Conservation (phyloP, 2,329 filamentous ascomycete species). For the Plectosphaerella plurivora region DNA sequence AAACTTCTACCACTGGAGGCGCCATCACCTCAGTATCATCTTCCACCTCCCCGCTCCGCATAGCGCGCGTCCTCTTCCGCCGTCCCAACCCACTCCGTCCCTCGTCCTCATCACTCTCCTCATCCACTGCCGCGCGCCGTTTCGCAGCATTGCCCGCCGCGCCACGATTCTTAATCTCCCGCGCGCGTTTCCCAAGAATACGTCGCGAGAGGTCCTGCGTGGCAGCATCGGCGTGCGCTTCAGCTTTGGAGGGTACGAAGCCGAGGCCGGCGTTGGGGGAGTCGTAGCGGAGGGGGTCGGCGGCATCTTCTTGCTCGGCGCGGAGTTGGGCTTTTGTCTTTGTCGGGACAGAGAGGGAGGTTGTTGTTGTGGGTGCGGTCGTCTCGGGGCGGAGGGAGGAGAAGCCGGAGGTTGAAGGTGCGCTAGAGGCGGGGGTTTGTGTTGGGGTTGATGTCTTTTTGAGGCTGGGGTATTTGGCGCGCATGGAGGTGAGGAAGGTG, state of each 20-base stretch:
- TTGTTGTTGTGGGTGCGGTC: background rate
- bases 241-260: slow-evolving; percentile 22
- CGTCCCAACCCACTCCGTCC: slow-evolving; percentile 32
- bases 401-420: slow-evolving; percentile 7
- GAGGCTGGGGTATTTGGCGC: slow-evolving; percentile 9
- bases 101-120: slow-evolving; percentile 26
- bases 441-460: slow-evolving; percentile 6
- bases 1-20: too few relatives aligned
- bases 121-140: slow-evolving; percentile 6
- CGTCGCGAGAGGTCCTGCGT: slow-evolving; percentile 24
- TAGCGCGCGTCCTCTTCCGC: slow-evolving; percentile 25
- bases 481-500: slow-evolving; percentile 23
- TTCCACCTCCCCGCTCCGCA: background rate
- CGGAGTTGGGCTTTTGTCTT: background rate
- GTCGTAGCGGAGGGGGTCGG: slow-evolving; percentile 9
- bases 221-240: slow-evolving; percentile 17
- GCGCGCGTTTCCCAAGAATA: slow-evolving; percentile 15
- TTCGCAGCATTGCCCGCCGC: slow-evolving; percentile 5
- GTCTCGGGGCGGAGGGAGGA: slow-evolving; percentile 9
- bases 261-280: slow-evolving; percentile 36
- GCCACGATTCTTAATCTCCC: background rate
- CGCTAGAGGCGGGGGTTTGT: slow-evolving; percentile 5
- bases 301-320: slow-evolving; percentile 6
- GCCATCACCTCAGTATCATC: background rate
- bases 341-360: background rate